Evolutionary conservation across 192 early-diverging fungal species (phyloP).

Genomic region (Rhizophagus sp.): DNA sequence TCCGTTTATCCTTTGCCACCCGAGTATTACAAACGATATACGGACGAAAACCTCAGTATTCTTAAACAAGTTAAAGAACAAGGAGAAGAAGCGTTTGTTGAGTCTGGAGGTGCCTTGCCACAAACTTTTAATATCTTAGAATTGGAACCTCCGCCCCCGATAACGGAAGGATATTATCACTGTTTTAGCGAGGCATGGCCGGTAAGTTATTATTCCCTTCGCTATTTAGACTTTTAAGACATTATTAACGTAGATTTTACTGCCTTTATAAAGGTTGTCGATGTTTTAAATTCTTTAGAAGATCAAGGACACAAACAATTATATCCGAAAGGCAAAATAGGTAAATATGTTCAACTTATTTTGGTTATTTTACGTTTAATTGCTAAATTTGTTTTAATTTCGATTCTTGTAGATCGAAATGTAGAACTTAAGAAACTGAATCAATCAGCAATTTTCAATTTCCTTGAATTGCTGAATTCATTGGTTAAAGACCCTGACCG

Average conservation of each 20-base stretch:
- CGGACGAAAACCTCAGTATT: constrained; percentile 57
- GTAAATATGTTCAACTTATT: neutral
- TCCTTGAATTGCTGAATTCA: constrained; percentile 67
- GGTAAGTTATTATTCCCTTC: constrained; percentile 36
- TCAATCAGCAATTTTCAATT: constrained; percentile 63
- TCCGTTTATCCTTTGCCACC: constrained; percentile 70
- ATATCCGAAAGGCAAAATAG: constrained; percentile 50
- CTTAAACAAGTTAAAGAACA: constrained; percentile 19
- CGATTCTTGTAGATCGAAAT: constrained; percentile 54
- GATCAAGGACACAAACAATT: constrained; percentile 61
- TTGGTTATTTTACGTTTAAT: neutral
- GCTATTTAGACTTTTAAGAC: neutral
- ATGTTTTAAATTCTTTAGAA: constrained; percentile 48
- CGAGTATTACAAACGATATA: constrained; percentile 64
- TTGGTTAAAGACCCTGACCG: constrained; percentile 51
- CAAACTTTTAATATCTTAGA: constrained; percentile 42
- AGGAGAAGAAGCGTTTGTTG: neutral
- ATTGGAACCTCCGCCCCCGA: constrained; percentile 59
- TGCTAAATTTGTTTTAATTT: neutral
- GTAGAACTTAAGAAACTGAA: constrained; percentile 67
- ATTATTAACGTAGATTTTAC: neutral
- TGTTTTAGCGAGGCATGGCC: constrained; percentile 74
- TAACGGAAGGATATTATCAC: constrained; percentile 52
- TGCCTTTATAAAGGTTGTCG: constrained; percentile 38
- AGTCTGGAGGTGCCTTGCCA: neutral